Evolutionary conservation across 2,329 filamentous ascomycete genomes (phyloP), one percentile per base, ranked within the genome.

Genomic region (Cordyceps cateniannulata): DNA sequence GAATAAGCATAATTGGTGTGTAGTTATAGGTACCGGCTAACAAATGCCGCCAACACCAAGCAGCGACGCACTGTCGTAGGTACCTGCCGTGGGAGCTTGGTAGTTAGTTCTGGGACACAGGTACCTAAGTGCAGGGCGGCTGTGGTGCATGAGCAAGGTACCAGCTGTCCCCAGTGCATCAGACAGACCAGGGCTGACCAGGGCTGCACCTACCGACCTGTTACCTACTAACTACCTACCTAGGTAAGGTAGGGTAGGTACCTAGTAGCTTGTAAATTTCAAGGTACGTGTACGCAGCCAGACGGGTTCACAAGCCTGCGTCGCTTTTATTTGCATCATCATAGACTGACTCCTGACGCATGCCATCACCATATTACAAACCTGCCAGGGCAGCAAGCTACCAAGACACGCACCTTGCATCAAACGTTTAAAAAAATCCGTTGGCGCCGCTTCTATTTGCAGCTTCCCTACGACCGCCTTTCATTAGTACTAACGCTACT

Each of bases 281-380:
- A 1, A 16, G 24, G 38, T 54, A 44, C 52, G 16, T 20, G 27
- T 44, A 48, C 20, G 44, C 20, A 27, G 27, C 20, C 45, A 20
- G 29, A n/a, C n/a, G 2, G n/a, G 25, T 27, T 22, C 38, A 29
- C 16, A 32, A 22, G 20, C n/a, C 38, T 1, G 40, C 42, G 42
- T 38, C 42, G 25, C 27, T 47, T 38, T 45, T 25, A 48, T 38
- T 35, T 57, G 54, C 54, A 57, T 48, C 44, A 57, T 57, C 54
- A 57, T 57, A 38, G 54, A 57, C 54, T 48, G 10, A 51, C 29
- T 51, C 24, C 16, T 54, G 38, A 42, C 27, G 52, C 38, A 27
- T 42, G 38, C 16, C 24, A 35, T 12, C 52, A 25, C 29, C 24
- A 25, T 25, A 14, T 47, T 14, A 18, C 20, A 18, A 12, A 14